Evolutionary conservation across 768 basidiomycete genomes (phyloP), one percentile per base, ranked within the genome.

Genomic region (Rhizopogon roseolus): DNA sequence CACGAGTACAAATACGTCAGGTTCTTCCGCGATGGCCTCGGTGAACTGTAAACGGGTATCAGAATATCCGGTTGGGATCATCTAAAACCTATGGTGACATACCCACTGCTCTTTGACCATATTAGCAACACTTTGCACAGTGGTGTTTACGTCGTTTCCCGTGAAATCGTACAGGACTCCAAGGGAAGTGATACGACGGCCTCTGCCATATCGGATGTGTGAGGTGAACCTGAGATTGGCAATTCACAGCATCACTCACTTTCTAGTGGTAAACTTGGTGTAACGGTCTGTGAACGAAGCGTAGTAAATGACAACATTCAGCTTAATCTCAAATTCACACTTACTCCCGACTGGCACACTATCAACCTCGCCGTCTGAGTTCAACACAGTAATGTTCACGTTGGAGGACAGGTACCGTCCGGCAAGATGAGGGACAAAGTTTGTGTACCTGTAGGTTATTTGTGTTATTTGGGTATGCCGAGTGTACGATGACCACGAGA

Each of bases 61-160:
- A 43, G 38, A 10, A 43, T 54, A 16, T 13, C 6, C 6, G 11
- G 22, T 5, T 6, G 9, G 1, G 10, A 36, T 36, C n/a, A 27
- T 7, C 6, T 2, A 10, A 28, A 11, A 29, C 2, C 38, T 5
- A n/a, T 22, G 22, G 50, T n/a, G 22, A 59, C 75, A 34, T 54
- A 84, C 85, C 88, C 93, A 96, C 4, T 68, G 36, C 63, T 93
- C 91, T 55, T 87, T 83, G 40, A 92, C 84, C 86, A 95, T 87
- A 40, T 82, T 74, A 11, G 70, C 77, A 3, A 90, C 86, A 37
- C 71, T 72, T 60, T 92, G 91, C 14, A 94, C 87, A 1, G 85
- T 85, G 5, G 89, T 90, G 55, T 86, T 86, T 41, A 68, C 60
- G 40, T 76, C 83, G 60, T 91, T 88, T 49, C 83, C 82, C 0